Evolutionary conservation across 2,329 filamentous ascomycete species (phyloP).

Genomic region (Neofusicoccum sp.): DNA sequence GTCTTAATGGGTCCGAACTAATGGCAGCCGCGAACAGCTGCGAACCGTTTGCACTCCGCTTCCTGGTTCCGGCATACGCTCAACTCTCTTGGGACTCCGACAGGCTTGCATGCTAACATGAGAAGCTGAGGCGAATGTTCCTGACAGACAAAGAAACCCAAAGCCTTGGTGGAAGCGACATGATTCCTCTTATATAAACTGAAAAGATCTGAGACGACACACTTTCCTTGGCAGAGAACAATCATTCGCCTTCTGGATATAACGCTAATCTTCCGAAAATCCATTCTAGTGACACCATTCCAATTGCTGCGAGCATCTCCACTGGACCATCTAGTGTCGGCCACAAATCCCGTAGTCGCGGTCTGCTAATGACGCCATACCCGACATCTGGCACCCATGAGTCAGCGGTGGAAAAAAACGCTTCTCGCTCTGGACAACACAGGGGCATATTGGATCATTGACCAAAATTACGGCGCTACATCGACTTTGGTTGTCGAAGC

Average conservation of each 20-base stretch:
- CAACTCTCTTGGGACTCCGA: not conserved
- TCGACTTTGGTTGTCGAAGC: not conserved
- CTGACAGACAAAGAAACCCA: not conserved
- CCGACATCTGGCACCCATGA: not conserved
- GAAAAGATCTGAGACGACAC: constrained; percentile 23
- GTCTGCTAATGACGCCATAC: not conserved
- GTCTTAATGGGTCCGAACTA: constrained; percentile 16
- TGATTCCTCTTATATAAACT: constrained; percentile 16
- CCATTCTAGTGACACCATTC: not conserved
- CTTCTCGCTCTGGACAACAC: constrained; percentile 8
- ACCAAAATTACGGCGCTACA: not conserved
- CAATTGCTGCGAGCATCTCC: not conserved
- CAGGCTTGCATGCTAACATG: not conserved
- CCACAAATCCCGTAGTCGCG: not conserved
- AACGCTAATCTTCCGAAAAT: not conserved
- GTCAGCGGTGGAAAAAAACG: not conserved
- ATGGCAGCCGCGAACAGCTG: constrained; percentile 20
- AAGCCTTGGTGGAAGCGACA: constrained; percentile 13
- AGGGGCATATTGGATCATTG: constrained; percentile 8
- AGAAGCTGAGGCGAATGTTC: constrained; percentile 1
- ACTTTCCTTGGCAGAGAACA: not conserved
- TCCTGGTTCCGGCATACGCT: not conserved
- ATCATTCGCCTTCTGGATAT: not conserved
- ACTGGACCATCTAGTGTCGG: not conserved
- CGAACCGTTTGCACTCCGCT: not conserved